Base-by-base conservation (phyloP, 31 red algal genomes). In the Asparagopsis taxiformis region DNA sequence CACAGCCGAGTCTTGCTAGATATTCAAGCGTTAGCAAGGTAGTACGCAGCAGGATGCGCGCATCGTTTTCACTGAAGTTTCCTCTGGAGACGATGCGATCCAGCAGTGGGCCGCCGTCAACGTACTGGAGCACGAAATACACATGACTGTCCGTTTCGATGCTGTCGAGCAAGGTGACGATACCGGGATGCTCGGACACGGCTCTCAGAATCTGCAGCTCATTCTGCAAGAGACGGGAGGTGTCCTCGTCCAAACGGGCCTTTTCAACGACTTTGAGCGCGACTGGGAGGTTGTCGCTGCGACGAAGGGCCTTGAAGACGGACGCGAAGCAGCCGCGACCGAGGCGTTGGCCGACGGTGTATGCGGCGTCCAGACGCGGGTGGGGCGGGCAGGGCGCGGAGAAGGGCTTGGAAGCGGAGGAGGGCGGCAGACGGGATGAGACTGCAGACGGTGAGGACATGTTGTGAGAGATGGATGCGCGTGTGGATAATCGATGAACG, bases 191-290 rank as follows among this genome's bases (percentile, higher is more conserved):
- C 49, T 79, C 58, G 22, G 72, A 84, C 11, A 92, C 79, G 13
- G 68, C 72, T 20, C 64, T 62, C 29, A 92, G 53, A 37, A 79
- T 73, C 8, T 68, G 38, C 15, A 92, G 70, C 46, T 92, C 88
- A 50, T 92, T 84, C 37, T 84, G 55, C 39, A 92, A 72, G 13
- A 84, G 53, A 9, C 51, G 37, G 31, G 64, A 41, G 11, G 79
- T 79, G 19, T 84, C 64, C 30, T 55, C 59, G 59, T 92, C 79
- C 29, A 92, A 44, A 35, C 33, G 22, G 11, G 33, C 49, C 56
- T 84, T 92, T 43, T 92, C 79, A 22, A 92, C 64, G 16, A 57
- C 78, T 61, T 92, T 92, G 55, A 92, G 72, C 23, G 88, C 88
- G 8, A 84, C 63, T n/a, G 59, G 1, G 1, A 30, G 43, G 19